phyloP scores from a whole-genome alignment of 805 yeast species.

The Starmerella apis region DNA sequence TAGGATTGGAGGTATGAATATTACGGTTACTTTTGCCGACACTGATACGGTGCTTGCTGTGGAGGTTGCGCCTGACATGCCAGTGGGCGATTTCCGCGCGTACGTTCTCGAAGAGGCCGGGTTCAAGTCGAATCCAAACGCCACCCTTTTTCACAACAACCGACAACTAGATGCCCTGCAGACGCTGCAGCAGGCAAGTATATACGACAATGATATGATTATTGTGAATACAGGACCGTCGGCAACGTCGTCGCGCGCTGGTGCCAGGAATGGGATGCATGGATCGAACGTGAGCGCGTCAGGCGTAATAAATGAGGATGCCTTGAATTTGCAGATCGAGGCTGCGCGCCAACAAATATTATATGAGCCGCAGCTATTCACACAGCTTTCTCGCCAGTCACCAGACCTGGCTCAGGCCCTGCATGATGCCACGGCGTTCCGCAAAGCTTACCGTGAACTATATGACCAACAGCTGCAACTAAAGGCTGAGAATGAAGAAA shows the following conservation, averaged over 20 bases:
- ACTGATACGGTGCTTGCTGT: conserved; percentile 44
- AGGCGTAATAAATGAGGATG: conserved; percentile 2
- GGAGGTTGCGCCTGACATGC: conserved; percentile 57
- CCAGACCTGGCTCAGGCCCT: conserved; percentile 43
- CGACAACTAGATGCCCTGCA: conserved; percentile 33
- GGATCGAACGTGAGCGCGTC: background rate
- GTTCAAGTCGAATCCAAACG: conserved; percentile 36
- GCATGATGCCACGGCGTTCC: conserved; percentile 42
- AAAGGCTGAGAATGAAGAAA: conserved; percentile 46
- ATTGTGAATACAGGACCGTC: conserved; percentile 9
- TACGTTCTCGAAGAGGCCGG: conserved; percentile 61
- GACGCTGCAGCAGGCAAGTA: conserved; percentile 40
- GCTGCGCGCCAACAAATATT: conserved; percentile 31
- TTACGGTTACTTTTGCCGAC: conserved; percentile 42
- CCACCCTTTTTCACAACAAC: conserved; percentile 43
- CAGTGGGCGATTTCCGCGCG: conserved; percentile 59
- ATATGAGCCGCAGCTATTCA: conserved; percentile 30
- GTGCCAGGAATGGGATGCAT: background rate
- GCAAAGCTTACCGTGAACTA: conserved; percentile 35
- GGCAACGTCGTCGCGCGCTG: background rate
- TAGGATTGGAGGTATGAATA: no score
- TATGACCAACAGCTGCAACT: conserved; percentile 36
- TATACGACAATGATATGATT: conserved; percentile 51
- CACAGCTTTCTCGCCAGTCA: conserved; percentile 32
- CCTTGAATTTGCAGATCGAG: conserved; percentile 26